Conservation (phyloP, 306 rosid species). For the Quercus ilex region DNA sequence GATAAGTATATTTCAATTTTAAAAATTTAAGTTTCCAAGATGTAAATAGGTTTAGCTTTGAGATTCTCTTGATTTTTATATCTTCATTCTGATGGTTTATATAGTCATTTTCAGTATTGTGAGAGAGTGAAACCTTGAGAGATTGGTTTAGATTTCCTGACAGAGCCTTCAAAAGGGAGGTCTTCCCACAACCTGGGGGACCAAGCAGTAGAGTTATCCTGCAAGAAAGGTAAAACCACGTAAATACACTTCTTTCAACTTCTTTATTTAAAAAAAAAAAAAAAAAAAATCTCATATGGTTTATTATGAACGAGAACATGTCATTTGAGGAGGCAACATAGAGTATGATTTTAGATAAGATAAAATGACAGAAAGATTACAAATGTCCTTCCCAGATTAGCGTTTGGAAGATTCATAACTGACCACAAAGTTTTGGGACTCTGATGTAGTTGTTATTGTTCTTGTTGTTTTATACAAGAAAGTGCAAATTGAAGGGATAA, state of each 20-base stretch:
- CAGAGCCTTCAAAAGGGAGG: constrained; percentile 40
- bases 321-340: no score
- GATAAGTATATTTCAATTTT: background rate
- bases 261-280: no score
- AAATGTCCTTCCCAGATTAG: no score
- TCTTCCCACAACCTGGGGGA: constrained; percentile 52
- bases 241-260: background rate
- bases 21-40: background rate
- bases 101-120: background rate
- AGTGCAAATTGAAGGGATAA: no score
- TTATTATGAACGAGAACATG: no score
- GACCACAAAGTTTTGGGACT: no score
- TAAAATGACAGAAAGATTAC: no score
- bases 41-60: background rate
- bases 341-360: no score
- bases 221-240: background rate
- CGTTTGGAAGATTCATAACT: no score
- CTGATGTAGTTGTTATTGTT: no score
- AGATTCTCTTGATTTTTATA: background rate
- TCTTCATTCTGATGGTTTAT: background rate
- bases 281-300: no score
- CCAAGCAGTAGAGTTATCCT: constrained; percentile 50
- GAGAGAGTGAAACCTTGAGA: constrained; percentile 25
- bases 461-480: no score
- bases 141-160: constrained; percentile 35